Conservation (phyloP, 2,329 filamentous ascomycete genomes). For the Ambrosiella xylebori region DNA sequence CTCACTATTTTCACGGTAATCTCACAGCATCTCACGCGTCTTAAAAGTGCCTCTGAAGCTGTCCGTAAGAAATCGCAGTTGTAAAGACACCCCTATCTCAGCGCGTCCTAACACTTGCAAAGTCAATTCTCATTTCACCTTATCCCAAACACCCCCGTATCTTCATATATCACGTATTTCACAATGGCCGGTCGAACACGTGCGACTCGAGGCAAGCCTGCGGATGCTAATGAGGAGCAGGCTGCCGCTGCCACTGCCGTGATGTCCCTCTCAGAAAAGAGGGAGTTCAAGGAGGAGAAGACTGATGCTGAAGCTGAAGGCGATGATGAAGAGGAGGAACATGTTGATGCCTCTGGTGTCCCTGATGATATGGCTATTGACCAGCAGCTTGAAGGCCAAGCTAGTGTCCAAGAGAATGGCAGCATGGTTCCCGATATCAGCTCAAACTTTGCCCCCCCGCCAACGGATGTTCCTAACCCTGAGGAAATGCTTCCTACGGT, state of each 20-base stretch:
- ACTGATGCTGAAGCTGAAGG: constrained; percentile 4
- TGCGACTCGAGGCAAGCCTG: constrained; percentile 8
- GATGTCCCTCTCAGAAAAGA: constrained; percentile 11
- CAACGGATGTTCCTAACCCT: constrained; percentile 10
- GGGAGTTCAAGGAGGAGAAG: constrained; percentile 4
- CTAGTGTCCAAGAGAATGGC: constrained; percentile 12
- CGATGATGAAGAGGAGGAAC: background rate
- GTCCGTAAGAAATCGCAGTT: background rate
- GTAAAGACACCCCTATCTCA: background rate
- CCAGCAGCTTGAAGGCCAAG: constrained; percentile 1
- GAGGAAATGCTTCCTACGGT: constrained; percentile 9
- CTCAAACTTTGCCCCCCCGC: constrained; percentile 15
- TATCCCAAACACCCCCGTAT: background rate
- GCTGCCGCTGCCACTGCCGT: constrained; percentile 12
- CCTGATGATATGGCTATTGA: constrained; percentile 11
- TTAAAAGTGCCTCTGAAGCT: background rate
- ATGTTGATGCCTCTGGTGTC: constrained; percentile 4
- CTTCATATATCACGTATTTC: background rate
- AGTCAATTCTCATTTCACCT: background rate
- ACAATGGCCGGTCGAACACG: constrained; percentile 12
- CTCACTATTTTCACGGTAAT: background rate
- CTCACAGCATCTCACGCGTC: background rate
- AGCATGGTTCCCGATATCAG: constrained; percentile 15
- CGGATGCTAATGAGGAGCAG: constrained; percentile 9
- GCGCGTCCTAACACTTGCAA: background rate